A percentile compares a stretch with the other conserved stretches of the same genome.
Evolutionary conservation across 1,139 yeast genomes (phyloP).

Genomic region (Debaryomyces robertsiae): DNA sequence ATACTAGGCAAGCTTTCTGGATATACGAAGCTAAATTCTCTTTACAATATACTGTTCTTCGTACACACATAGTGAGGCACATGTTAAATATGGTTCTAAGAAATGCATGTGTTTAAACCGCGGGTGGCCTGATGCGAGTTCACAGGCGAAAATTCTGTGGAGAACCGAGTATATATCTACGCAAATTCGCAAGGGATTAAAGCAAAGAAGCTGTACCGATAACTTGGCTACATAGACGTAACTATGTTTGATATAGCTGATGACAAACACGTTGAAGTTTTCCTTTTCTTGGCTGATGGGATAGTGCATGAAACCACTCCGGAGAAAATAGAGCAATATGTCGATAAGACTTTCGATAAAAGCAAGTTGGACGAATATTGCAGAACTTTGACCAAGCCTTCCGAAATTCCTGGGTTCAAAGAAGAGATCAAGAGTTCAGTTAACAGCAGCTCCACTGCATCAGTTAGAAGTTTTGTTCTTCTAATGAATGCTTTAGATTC

Average conservation of each 20-base stretch:
- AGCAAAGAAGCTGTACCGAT: too few relatives aligned
- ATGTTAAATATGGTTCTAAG: too few relatives aligned
- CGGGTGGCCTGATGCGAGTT: too few relatives aligned
- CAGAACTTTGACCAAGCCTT: slow-evolving; percentile 30
- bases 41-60: too few relatives aligned
- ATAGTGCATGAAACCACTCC: slow-evolving; percentile 37
- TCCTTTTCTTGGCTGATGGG: slow-evolving; percentile 38
- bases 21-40: too few relatives aligned
- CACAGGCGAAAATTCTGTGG: too few relatives aligned
- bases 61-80: too few relatives aligned
- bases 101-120: too few relatives aligned
- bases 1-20: too few relatives aligned
- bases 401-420: slow-evolving; percentile 32
- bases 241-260: slow-evolving; percentile 17
- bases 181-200: too few relatives aligned
- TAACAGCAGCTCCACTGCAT: slow-evolving; percentile 19
- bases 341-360: slow-evolving; percentile 30
- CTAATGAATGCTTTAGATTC: slow-evolving; percentile 32
- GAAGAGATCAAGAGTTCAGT: slow-evolving; percentile 22
- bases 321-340: slow-evolving; percentile 29
- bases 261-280: slow-evolving; percentile 30
- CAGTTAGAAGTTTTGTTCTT: slow-evolving; percentile 27
- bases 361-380: slow-evolving; percentile 39
- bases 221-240: background rate
- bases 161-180: too few relatives aligned